phyloP scores from a whole-genome alignment of 169 alveolate genomes.

The Plasmodium berghei region DNA sequence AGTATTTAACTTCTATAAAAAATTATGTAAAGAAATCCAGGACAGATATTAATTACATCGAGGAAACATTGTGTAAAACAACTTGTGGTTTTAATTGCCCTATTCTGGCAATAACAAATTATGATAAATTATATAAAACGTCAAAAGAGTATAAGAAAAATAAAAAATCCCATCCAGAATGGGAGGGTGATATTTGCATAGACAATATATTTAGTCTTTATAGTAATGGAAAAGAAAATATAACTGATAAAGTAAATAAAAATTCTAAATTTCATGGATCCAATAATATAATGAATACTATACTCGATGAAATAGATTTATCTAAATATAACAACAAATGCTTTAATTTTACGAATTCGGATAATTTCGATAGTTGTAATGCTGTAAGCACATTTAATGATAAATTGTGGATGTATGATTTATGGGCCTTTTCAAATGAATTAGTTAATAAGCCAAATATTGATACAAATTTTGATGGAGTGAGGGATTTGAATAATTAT shows the following conservation, averaged over 20 bases:
- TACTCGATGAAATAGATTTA: no score
- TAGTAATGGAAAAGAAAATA: no score
- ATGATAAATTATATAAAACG: background rate
- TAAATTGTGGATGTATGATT: background rate
- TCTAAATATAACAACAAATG: no score
- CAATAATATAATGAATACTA: no score
- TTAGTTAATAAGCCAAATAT: no score
- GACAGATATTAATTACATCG: conserved; percentile 26
- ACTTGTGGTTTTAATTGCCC: conserved; percentile 50
- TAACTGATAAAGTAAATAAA: no score
- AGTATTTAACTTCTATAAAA: conserved; percentile 19
- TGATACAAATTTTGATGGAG: background rate
- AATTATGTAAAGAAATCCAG: conserved; percentile 1
- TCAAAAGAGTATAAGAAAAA: background rate
- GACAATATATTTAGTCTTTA: no score
- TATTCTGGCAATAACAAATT: conserved; percentile 39
- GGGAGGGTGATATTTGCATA: no score
- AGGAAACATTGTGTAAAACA: conserved; percentile 40
- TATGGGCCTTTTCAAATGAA: background rate
- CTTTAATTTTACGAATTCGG: no score
- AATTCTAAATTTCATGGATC: no score
- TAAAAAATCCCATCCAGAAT: background rate
- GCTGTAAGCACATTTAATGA: background rate
- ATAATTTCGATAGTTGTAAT: no score
- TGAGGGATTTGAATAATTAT: background rate